Base-by-base conservation (phyloP, 805 yeast genomes). In the Torulaspora maleeae region DNA sequence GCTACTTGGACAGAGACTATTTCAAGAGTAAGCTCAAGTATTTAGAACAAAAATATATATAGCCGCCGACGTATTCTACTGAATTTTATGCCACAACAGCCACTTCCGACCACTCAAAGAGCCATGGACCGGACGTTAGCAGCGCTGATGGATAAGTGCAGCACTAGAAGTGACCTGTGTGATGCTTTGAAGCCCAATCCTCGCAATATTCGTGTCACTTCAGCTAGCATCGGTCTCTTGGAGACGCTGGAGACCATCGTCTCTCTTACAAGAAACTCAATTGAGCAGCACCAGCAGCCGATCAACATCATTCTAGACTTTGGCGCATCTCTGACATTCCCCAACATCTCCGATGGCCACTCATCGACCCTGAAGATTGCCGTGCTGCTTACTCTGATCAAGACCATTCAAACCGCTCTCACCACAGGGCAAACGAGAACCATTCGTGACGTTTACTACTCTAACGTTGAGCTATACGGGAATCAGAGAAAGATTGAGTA, bases 1-100 rank as follows among this genome's bases (percentile, higher is more conserved):
- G 87, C 39, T 85, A 84, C 59, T 65, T 83, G 22, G 91, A 85
- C 57, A 79, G 78, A 15, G 95, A 85, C 58, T 71, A 85, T 28
- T 83, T 74, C 61, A 68, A 79, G 49, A 82, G 89, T n/a, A 79
- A 72, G 50, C 60, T 81, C 37, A 70, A 82, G 54, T 65, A 63
- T 19, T 33, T 64, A 29, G 63, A 59, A 32, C 62, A 58, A 37
- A 50, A 53, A 38, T 52, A 49, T 47, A 42, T 20, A 42, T 44
- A 48, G 43, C 48, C 48, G 48, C 48, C 41, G 41, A 44, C 29
- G 32, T 12, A 32, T 8, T 32, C 24, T 32, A 32, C 15, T 17
- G 22, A 24, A 27, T 24, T 20, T 8, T 11, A 35, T 9, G 19
- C 4, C 36, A 27, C 27, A 38, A 22, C 25, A 7, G 25, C 25